Evolutionary conservation across 345 rosid species (phyloP), one percentile per base, ranked within the genome.

Genomic region (Luvunga scandens): DNA sequence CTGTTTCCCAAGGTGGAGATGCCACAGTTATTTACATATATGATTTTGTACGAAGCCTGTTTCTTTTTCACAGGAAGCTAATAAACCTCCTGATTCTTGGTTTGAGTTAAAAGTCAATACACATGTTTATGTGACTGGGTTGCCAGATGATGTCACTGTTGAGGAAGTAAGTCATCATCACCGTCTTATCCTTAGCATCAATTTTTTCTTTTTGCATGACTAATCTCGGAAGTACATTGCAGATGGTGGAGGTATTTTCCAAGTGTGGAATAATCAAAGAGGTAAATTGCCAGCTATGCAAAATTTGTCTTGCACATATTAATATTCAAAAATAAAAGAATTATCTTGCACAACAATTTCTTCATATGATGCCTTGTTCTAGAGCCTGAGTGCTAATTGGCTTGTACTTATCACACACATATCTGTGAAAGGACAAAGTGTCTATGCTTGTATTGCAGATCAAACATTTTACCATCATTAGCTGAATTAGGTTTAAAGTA

Each of bases 221-320:
- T 82, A 61, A 82, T 78, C 24, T 77, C 21, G 76, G 71, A 71
- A 78, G 67, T 78, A 6, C 72, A 36, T 77, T 63, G 84, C 94
- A 97, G 98, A 84, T 97, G 78, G 93, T 83, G 73, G 97, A 90
- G 88, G 94, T 88, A 77, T 97, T 97, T 79, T 90, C 98, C 81
- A 97, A 97, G 88, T 97, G 99, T 73, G 98, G 99, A 76, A 89
- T 94, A 84, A 91, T 97, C 77, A 97, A 94, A 81, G 99, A 94
- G 98, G 99, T 94, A 88, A 48, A 27, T 42, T 75, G 67, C 70
- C 66, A 55, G 34, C 33, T 59, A 66, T 77, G 13, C 27, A 42
- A 59, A 28, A 68, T 48, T 30, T 64, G 33, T 63, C 9, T 31
- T 63, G 22, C 66, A 13, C 72, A 45, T 30, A 66, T 42, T 39